Evolutionary conservation across 768 basidiomycete genomes (phyloP).

Genomic region (Auricularia cornea): DNA sequence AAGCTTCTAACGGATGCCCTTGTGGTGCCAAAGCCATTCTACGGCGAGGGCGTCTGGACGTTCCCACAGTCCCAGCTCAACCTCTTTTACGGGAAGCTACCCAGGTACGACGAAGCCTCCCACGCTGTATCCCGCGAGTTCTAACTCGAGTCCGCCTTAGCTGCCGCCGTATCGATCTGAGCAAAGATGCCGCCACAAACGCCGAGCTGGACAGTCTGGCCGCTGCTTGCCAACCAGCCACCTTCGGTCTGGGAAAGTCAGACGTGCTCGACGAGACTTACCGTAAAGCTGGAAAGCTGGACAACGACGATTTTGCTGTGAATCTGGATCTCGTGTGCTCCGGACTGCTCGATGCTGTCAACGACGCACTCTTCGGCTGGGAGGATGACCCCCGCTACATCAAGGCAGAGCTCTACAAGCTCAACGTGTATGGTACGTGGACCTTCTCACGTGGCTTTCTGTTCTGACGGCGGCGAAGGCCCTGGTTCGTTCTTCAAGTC

Average conservation of each 20-base stretch:
- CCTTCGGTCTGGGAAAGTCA: slow-evolving; percentile 13
- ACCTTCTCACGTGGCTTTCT: background rate
- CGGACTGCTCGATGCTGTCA: background rate
- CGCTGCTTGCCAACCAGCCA: slow-evolving; percentile 14
- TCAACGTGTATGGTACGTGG: slow-evolving; percentile 36
- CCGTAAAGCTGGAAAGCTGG: slow-evolving; percentile 20
- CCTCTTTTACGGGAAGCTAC: background rate
- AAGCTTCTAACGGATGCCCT: background rate
- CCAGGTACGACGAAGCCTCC: background rate
- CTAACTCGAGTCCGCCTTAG: background rate
- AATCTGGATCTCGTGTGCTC: slow-evolving; percentile 7
- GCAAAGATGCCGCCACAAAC: background rate
- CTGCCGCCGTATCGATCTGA: slow-evolving; percentile 9
- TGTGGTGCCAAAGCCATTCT: background rate
- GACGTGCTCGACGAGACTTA: slow-evolving; percentile 18
- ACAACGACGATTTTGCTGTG: slow-evolving; percentile 11
- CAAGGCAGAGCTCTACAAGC: slow-evolving; percentile 33
- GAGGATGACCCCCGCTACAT: slow-evolving; percentile 8
- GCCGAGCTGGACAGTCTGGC: slow-evolving; percentile 8
- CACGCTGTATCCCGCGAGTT: background rate
- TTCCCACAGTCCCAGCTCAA: background rate
- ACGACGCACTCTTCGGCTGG: background rate
- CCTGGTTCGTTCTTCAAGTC: slow-evolving; percentile 34
- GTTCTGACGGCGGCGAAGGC: background rate
- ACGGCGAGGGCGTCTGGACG: background rate